Percentiles rank a stretch among this genome's conserved stretches.
phyloP scores from a whole-genome alignment of 768 basidiomycete genomes.

The Termitomyces heimii region DNA sequence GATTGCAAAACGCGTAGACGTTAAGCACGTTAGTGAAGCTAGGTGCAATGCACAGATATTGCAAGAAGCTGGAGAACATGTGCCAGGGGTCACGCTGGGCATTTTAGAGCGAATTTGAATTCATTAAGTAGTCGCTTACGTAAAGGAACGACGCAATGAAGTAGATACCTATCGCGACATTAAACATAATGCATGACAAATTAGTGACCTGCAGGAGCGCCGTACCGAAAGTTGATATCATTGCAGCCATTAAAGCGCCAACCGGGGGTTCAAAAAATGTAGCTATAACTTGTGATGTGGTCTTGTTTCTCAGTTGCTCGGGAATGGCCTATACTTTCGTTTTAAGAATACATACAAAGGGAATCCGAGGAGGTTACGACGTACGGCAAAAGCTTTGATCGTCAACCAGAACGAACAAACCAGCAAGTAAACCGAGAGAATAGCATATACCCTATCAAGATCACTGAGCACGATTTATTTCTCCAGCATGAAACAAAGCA shows the following conservation, averaged over 20 bases:
- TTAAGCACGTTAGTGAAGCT: slow-evolving; percentile 94
- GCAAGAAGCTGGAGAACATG: slow-evolving; percentile 91
- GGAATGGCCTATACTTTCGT: slow-evolving; percentile 43
- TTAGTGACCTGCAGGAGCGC: background rate
- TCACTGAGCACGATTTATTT: slow-evolving; percentile 6
- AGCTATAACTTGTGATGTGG: slow-evolving; percentile 40
- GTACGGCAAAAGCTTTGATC: slow-evolving; percentile 67
- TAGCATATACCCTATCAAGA: slow-evolving; percentile 67
- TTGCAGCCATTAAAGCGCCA: slow-evolving; percentile 79
- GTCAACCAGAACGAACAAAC: slow-evolving; percentile 87
- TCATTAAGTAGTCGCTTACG: slow-evolving; percentile 36
- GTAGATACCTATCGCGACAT: slow-evolving; percentile 57
- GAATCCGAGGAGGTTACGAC: slow-evolving; percentile 11
- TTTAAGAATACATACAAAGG: background rate
- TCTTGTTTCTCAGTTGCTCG: slow-evolving; percentile 39
- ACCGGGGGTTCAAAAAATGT: slow-evolving; percentile 72
- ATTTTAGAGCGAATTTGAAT: background rate
- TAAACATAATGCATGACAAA: background rate
- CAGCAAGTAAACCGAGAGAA: slow-evolving; percentile 79
- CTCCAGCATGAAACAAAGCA: slow-evolving; percentile 2
- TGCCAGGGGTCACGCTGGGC: slow-evolving; percentile 92
- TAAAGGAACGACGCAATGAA: slow-evolving; percentile 80
- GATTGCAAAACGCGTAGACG: slow-evolving; percentile 95
- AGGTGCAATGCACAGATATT: slow-evolving; percentile 85
- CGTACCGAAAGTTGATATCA: slow-evolving; percentile 82